phyloP scores from a whole-genome alignment of 2,329 filamentous ascomycete genomes.

The Coleophoma cylindrospora region DNA sequence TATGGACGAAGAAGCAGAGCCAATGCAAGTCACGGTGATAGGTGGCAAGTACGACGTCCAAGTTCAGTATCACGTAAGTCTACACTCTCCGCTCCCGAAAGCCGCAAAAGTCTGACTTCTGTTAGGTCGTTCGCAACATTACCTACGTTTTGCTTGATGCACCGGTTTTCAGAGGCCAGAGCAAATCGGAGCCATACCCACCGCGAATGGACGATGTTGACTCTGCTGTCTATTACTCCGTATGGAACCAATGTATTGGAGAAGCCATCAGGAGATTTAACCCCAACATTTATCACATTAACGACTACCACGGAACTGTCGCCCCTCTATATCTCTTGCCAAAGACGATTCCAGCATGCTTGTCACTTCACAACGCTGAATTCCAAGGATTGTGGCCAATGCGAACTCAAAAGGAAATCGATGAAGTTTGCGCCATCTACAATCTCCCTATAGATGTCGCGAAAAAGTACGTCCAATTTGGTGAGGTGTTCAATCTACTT shows the following conservation, averaged over 20 bases:
- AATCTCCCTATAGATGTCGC: slow-evolving; percentile 53
- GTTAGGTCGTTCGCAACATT: slow-evolving; percentile 47
- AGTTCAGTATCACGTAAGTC: slow-evolving; percentile 53
- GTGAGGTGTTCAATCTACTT: slow-evolving; percentile 64
- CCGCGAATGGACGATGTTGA: slow-evolving; percentile 66
- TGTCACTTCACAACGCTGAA: slow-evolving; percentile 65
- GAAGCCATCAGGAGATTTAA: slow-evolving; percentile 57
- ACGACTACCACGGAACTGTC: slow-evolving; percentile 59
- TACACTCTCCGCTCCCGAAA: no score
- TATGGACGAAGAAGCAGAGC: slow-evolving; percentile 49
- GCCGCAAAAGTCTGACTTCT: no score
- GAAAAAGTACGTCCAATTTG: slow-evolving; percentile 59
- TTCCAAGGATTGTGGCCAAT: slow-evolving; percentile 68
- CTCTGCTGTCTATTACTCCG: slow-evolving; percentile 63
- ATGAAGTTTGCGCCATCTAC: slow-evolving; percentile 61
- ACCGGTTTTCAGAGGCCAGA: slow-evolving; percentile 57
- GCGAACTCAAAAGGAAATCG: slow-evolving; percentile 53
- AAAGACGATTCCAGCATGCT: slow-evolving; percentile 50
- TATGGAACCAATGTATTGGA: slow-evolving; percentile 67
- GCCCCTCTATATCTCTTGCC: slow-evolving; percentile 63
- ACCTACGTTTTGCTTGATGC: slow-evolving; percentile 61
- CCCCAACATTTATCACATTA: slow-evolving; percentile 61
- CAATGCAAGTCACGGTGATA: slow-evolving; percentile 58
- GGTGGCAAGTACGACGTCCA: slow-evolving; percentile 55
- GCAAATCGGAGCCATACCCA: slow-evolving; percentile 58